These are phyloP conservation scores for Coccomyxa subellipsoidea DNA, from an alignment of 163 green algal genomes.

Conservation along the genomic window DNA sequence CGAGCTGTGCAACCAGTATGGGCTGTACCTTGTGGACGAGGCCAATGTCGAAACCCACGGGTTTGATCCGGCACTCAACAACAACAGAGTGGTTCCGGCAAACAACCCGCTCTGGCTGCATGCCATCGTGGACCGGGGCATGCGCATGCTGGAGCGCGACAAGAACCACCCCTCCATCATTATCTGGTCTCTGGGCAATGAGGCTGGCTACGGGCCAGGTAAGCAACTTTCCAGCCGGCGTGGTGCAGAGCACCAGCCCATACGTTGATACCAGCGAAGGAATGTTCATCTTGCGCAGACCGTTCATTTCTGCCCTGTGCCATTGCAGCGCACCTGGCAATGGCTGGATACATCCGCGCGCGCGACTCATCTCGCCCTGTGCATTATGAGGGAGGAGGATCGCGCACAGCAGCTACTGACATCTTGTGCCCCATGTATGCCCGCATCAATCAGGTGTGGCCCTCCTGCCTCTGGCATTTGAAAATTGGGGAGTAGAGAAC, in stretches of 20 bases:
- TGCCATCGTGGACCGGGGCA: conserved; percentile 43
- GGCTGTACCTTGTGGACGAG: conserved; percentile 94
- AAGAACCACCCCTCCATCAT: conserved; percentile 84
- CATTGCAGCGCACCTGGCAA: conserved; percentile 43
- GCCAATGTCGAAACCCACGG: conserved; percentile 97
- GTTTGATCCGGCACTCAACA: conserved; percentile 76
- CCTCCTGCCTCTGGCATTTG: background rate
- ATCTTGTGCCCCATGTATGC: conserved; percentile 94
- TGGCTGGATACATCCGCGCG: conserved; percentile 55
- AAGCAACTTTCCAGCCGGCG: too few species aligned
- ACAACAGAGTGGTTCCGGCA: conserved; percentile 53
- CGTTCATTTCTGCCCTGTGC: background rate
- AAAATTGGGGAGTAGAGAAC: too few species aligned
- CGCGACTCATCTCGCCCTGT: conserved; percentile 66
- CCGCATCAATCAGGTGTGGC: conserved; percentile 62
- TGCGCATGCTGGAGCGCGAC: conserved; percentile 70
- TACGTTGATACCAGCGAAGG: too few species aligned
- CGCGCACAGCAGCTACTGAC: conserved; percentile 77
- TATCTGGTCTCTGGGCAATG: conserved; percentile 96
- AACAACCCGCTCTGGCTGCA: conserved; percentile 33
- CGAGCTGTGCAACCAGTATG: conserved; percentile 82
- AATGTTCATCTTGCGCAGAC: too few species aligned
- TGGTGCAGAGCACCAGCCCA: too few species aligned
- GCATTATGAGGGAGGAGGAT: conserved; percentile 88
- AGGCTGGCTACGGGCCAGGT: conserved; percentile 75